Evolutionary conservation across 2,329 filamentous ascomycete genomes (phyloP), one percentile per base, ranked within the genome.

Genomic region (Coleophoma crateriformis): DNA sequence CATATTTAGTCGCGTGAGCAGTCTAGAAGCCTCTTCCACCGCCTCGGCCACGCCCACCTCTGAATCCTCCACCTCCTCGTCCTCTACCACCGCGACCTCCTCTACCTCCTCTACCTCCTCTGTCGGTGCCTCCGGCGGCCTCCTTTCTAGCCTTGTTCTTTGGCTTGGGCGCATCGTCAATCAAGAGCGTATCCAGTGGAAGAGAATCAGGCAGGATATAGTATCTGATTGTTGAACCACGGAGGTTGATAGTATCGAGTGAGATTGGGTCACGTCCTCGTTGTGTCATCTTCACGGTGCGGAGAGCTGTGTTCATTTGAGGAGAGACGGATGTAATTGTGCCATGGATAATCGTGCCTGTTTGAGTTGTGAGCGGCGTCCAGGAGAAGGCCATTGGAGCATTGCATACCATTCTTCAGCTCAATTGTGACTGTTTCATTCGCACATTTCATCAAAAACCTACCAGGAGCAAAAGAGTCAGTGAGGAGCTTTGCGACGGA

Each of bases 71-170:
- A 15, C 78, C 71, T 51, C 82, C 75, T 33, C 77, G 67, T 53
- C 72, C 68, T 55, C 72, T 68, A 38, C 64, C 53, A 15, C 66
- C 68, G 27, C 75, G 67, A 40, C 76, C 68, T 35, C 76, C 69
- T 17, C 76, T 63, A 35, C 74, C 65, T 20, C 73, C 67, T 42
- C 72, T 60, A 42, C 73, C 69, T 27, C 71, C 70, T 10, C 76
- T 75, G 41, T 77, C 77, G 41, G 81, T 79, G 44, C 84, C 75
- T 51, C 82, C 80, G 33, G 78, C 73, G 7, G 71, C 79, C 74
- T 97, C 94, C 79, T 99, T 99, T 67, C 92, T 83, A 22, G 94
- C 92, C 84, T 99, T 99, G 76, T 99, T 99, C 87, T 97, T 97
- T 54, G 94, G 92, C 78, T 99, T 99, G 46, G 92, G 90, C 63